phyloP scores from a whole-genome alignment of 352 stramenopile genomes.

The Phytopythium mirpurense region DNA sequence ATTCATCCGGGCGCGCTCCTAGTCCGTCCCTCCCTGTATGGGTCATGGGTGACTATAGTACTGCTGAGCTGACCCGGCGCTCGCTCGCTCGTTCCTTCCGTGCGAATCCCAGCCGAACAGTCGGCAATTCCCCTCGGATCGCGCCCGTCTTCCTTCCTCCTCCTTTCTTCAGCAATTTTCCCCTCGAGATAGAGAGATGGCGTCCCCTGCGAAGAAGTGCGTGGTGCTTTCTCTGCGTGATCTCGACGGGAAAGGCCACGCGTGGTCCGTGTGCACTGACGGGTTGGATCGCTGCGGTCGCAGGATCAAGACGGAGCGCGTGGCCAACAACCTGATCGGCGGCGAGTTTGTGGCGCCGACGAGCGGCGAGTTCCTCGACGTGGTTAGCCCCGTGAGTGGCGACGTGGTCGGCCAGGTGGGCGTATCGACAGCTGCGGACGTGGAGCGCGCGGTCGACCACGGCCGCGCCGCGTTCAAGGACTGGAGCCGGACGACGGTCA shows the following conservation, averaged over 20 bases:
- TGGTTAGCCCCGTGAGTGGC: constrained; percentile 61
- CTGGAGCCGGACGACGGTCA: constrained; percentile 92
- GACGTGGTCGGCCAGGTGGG: constrained; percentile 75
- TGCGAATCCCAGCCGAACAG: neutral
- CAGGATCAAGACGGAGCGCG: constrained; percentile 2
- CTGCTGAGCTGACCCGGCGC: neutral
- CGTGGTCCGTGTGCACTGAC: too few relatives aligned
- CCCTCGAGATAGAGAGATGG: neutral
- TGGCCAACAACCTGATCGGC: constrained; percentile 66
- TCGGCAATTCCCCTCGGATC: constrained; percentile 1
- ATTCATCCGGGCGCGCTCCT: too few relatives aligned
- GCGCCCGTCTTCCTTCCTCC: neutral
- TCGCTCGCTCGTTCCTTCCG: neutral
- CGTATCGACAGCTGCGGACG: constrained; percentile 79
- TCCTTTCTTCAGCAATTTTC: neutral
- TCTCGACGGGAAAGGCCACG: too few relatives aligned
- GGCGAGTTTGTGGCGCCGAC: constrained; percentile 47
- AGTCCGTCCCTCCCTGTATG: neutral
- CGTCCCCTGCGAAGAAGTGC: constrained; percentile 23
- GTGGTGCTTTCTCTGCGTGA: neutral
- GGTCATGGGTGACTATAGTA: neutral
- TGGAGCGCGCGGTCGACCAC: constrained; percentile 75
- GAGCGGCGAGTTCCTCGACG: constrained; percentile 38
- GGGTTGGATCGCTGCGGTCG: neutral
- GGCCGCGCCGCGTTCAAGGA: constrained; percentile 81